Base-by-base conservation (phyloP, 768 basidiomycete genomes). In the Sarcomyxa edulis region DNA sequence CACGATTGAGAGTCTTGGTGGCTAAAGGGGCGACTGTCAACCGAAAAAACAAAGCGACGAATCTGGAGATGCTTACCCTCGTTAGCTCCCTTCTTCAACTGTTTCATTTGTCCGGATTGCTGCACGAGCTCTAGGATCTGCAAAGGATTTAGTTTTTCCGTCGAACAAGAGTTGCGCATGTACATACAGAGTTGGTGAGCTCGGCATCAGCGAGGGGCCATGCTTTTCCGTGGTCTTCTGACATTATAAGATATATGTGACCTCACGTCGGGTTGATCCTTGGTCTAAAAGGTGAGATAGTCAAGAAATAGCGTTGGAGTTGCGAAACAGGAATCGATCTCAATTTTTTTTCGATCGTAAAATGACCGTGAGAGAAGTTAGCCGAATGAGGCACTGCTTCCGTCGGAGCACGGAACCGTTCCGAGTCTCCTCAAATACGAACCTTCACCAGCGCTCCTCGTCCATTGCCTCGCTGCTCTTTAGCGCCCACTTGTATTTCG, bases 1-100 rank as follows among this genome's bases (percentile, higher is more conserved):
- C 95, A 54, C 95, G 89, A 62, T 97, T 97, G 47, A 97, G 77
- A 14, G 93, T 96, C 71, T 99, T 99, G 49, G 96, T 99, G 31
- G 94, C 93, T 92, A 52, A 23, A 34, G 10, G 14, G 27, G 15
- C 12, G 16, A 38, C 11, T 33, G 32, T 32, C 38, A 39, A n/a
- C n/a, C n/a, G n/a, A 24, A 10, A 16, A 37, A 20, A 9, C 19
- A 19, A 11, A 2, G n/a, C n/a, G 22, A 36, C 20, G 12, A 26
- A n/a, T n/a, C n/a, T n/a, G n/a, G n/a, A n/a, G n/a, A 12, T 11
- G 53, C 71, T 24, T 34, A 88, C 90, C 88, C 78, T 99, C 96
- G 64, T 99, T 99, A 29, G 96, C 96, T 45, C 96, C 95, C 69
- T 97, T 97, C 70, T 97, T 98, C 33, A 97, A 68, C 62, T 97